Conservation (phyloP, 2,329 filamentous ascomycete genomes). For the Penicillium sp. region DNA sequence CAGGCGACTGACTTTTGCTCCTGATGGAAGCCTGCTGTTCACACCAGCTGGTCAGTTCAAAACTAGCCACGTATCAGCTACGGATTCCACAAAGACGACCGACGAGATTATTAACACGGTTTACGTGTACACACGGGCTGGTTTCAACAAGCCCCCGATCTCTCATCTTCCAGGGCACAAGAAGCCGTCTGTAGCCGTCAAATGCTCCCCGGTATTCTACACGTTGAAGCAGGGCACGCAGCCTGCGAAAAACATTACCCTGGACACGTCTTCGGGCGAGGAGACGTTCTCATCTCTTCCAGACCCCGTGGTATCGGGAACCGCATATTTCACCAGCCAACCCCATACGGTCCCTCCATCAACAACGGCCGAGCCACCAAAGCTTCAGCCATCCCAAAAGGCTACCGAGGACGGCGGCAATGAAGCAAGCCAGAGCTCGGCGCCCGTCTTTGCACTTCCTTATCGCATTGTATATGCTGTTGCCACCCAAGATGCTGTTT, state of each 20-base stretch:
- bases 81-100: slow-evolving; percentile 66
- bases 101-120: slow-evolving; percentile 96
- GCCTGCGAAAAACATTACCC: slow-evolving; percentile 81
- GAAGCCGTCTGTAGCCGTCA: slow-evolving; percentile 94
- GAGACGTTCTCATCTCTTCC: slow-evolving; percentile 80
- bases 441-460: slow-evolving; percentile 71
- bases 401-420: slow-evolving; percentile 50
- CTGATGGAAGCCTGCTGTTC: slow-evolving; percentile 88
- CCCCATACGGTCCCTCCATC: slow-evolving; percentile 76
- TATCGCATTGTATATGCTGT: slow-evolving; percentile 97
- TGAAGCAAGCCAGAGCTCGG: slow-evolving; percentile 55
- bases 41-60: slow-evolving; percentile 96
- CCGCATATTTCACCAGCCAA: slow-evolving; percentile 41
- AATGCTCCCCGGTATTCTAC: slow-evolving; percentile 89
- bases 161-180: slow-evolving; percentile 95
- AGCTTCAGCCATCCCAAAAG: slow-evolving; percentile 55
- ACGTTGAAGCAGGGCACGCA: slow-evolving; percentile 68
- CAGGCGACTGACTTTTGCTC: slow-evolving; percentile 86
- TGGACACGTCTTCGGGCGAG: slow-evolving; percentile 86
- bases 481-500: slow-evolving; percentile 90
- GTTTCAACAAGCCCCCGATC: slow-evolving; percentile 93
- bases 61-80: slow-evolving; percentile 65
- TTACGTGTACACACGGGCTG: slow-evolving; percentile 94
- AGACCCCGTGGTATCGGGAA: slow-evolving; percentile 68
- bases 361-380: slow-evolving; percentile 47